Evolutionary conservation across 805 yeast species (phyloP), one percentile per base, ranked within the genome.

Genomic region (Jamesozyma jinghongensis): DNA sequence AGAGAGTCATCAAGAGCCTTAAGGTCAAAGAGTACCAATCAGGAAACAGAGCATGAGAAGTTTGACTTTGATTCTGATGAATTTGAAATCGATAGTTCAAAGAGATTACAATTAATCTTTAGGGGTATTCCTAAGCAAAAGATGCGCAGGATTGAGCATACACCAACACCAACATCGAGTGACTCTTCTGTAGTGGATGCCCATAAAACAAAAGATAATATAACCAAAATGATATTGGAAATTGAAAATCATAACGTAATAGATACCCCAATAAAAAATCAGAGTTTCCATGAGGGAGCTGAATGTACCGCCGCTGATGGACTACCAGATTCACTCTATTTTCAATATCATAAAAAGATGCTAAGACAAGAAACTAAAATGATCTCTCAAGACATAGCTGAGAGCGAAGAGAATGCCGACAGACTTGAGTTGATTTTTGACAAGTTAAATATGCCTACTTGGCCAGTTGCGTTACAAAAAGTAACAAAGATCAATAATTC

Each of bases 331-430:
- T 48, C 54, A 0, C 16, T 63, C 12, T 78, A 65, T 53, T 51
- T 57, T 25, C 45, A 63, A 12, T 74, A 69, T 50, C 88, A 82
- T 59, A 68, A 69, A 32, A 67, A 73, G 31, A 74, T 81, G 77
- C 74, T 72, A 46, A 73, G 73, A 41, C 79, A 78, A 39, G 94
- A 84, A 57, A 71, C 70, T 43, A 68, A 74, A 35, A 77, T 80
- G 73, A 63, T 71, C 2, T 88, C 82, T 48, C 63, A 73, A 19
- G 72, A 68, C 37, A 27, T 50, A 6, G 34, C 41, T 1, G 68
- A 71, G 41, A 65, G 77, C 34, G 62, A 71, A 36, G 56, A 65
- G 7, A 90, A 81, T 50, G 74, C 76, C 25, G 85, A 79, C 40
- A 70, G 68, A 25, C 49, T 70, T 26, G 40, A 44, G 10, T 38